Conservation (phyloP, 306 rosid genomes). For the Prunus mira region DNA sequence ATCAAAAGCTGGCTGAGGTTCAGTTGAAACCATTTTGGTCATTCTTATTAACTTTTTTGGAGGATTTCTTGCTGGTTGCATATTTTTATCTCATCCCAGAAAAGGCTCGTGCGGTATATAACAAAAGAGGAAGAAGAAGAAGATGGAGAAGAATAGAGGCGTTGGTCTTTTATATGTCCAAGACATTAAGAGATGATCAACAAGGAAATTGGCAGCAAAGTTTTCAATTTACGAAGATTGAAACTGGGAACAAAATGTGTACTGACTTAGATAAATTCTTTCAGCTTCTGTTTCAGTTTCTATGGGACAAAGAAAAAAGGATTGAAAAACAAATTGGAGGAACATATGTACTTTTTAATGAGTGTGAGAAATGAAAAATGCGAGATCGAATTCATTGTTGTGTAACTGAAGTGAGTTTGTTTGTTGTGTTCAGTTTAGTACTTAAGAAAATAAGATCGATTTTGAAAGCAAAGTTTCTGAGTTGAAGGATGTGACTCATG, state of each 20-base stretch:
- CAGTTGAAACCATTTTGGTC: slow-evolving; percentile 10
- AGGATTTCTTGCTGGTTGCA: slow-evolving; percentile 4
- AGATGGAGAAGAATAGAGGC: not conserved
- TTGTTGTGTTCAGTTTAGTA: not conserved
- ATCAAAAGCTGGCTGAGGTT: slow-evolving; percentile 88
- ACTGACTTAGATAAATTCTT: not conserved
- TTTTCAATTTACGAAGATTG: not conserved
- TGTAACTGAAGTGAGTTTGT: not conserved
- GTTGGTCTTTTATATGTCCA: not conserved
- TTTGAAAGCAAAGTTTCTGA: too few relatives aligned
- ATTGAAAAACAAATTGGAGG: not conserved
- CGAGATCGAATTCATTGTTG: not conserved
- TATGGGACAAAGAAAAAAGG: not conserved
- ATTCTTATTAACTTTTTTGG: not conserved
- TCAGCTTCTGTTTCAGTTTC: not conserved
- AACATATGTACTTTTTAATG: not conserved
- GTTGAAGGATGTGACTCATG: too few relatives aligned
- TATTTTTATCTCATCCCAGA: slow-evolving; percentile 7
- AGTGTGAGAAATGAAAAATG: not conserved
- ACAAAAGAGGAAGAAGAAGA: not conserved
- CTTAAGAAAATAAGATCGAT: not conserved
- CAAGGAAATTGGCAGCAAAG: not conserved
- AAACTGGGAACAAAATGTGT: not conserved
- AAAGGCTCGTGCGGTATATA: not conserved
- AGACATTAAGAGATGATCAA: not conserved